Percentiles rank a stretch among this genome's conserved stretches.
phyloP scores from a whole-genome alignment of 108 stramenopile species.

The Cylindrotheca closterium region DNA sequence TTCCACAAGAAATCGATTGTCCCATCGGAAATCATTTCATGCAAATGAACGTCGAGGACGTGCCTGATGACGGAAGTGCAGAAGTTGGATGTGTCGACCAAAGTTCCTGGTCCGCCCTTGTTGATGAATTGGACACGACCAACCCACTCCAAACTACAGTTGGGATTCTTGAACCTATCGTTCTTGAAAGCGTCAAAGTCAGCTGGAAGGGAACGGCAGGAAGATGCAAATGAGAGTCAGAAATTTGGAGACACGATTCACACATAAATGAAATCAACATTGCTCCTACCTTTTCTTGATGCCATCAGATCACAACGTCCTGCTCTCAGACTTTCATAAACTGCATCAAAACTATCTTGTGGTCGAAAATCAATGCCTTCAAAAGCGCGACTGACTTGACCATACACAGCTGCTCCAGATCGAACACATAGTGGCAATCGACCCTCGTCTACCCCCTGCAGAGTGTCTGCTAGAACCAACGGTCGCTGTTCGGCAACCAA shows the following conservation, averaged over 20 bases:
- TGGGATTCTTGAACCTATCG: slow-evolving; percentile 14
- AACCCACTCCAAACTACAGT: slow-evolving; percentile 33
- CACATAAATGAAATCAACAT: too few species aligned
- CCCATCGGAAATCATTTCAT: slow-evolving; percentile 43
- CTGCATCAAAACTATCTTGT: too few species aligned
- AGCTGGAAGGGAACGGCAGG: too few species aligned
- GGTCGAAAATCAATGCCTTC: slow-evolving; percentile 12
- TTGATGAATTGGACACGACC: slow-evolving; percentile 4
- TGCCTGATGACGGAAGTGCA: slow-evolving; percentile 34
- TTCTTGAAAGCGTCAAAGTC: slow-evolving; percentile 12
- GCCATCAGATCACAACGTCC: slow-evolving; percentile 23
- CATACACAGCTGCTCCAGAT: background rate
- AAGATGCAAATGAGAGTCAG: too few species aligned
- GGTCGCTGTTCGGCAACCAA: slow-evolving; percentile 19
- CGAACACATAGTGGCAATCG: slow-evolving; percentile 21
- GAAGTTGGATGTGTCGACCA: slow-evolving; percentile 26
- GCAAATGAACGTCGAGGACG: slow-evolving; percentile 30
- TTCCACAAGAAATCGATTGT: slow-evolving; percentile 27
- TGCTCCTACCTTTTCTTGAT: too few species aligned
- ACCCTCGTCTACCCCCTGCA: slow-evolving; percentile 12
- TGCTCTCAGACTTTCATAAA: slow-evolving; percentile 19
- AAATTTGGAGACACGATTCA: too few species aligned
- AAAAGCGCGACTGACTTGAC: slow-evolving; percentile 11
- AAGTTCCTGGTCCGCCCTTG: slow-evolving; percentile 24
- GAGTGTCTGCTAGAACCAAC: slow-evolving; percentile 10